phyloP scores from a whole-genome alignment of 2,329 filamentous ascomycete genomes.

The Didymella sp. region DNA sequence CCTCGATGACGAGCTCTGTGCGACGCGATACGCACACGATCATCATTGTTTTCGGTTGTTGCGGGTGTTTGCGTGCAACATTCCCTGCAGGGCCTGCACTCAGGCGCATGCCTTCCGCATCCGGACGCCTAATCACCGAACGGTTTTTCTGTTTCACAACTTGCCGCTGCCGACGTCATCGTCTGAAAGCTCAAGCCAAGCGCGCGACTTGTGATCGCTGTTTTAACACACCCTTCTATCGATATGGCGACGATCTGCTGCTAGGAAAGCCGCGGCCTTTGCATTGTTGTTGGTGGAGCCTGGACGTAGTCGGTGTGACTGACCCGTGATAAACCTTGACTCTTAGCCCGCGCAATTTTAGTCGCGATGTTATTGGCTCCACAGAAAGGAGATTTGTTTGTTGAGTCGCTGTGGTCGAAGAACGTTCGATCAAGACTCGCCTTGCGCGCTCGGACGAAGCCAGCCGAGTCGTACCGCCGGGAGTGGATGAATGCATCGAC shows the following conservation, averaged over 20 bases:
- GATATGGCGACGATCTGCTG: conserved; percentile 24
- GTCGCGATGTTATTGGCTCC: conserved; percentile 17
- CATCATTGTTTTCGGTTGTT: conserved; percentile 13
- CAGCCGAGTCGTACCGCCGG: conserved; percentile 12
- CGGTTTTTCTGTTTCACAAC: conserved; percentile 23
- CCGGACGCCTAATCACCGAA: conserved; percentile 16
- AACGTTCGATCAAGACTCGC: conserved; percentile 17
- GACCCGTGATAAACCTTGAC: conserved; percentile 23
- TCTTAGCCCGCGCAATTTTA: conserved; percentile 19
- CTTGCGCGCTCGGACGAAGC: conserved; percentile 13
- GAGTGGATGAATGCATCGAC: conserved; percentile 12
- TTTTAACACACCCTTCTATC: conserved; percentile 18
- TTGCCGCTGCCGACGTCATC: conserved; percentile 31
- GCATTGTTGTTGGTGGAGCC: conserved; percentile 19
- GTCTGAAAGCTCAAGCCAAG: conserved; percentile 11
- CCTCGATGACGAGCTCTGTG: conserved; percentile 15
- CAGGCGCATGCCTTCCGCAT: conserved; percentile 23
- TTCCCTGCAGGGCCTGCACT: conserved; percentile 10
- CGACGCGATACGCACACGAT: conserved; percentile 4
- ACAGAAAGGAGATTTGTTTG: conserved; percentile 20
- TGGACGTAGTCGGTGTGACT: conserved; percentile 23
- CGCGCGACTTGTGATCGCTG: conserved; percentile 15
- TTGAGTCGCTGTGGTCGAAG: conserved; percentile 16
- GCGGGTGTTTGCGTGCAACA: conserved; percentile 13
- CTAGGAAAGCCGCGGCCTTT: conserved; percentile 10